Base-by-base conservation (phyloP, 2,329 filamentous ascomycete genomes). In the Chaetomium globosum region DNA sequence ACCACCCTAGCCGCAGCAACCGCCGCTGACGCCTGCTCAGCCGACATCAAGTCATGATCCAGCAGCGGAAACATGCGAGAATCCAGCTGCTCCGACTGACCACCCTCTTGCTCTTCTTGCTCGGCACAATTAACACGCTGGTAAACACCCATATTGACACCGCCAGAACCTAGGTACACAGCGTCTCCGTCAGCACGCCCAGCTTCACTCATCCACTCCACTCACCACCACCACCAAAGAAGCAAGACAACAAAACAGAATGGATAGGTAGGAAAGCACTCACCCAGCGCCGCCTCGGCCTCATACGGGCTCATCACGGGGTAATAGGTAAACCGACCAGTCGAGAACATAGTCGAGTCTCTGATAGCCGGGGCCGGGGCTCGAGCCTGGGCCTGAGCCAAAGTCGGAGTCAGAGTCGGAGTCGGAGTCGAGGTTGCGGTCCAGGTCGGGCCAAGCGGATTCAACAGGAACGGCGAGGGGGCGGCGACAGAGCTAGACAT, bases 261-360 rank as follows among this genome's bases (percentile, higher is more conserved):
- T 26, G 4, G 48, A n/a, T n/a, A n/a, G n/a, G n/a, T n/a, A n/a
- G n/a, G n/a, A n/a, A 8, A 10, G 31, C 10, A 30, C 58, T 39
- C 26, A 26, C 60, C 39, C 9, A 59, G 26, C 4, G 61, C 55
- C 43, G 55, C 52, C 31, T 66, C 65, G 7, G 65, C 64, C 57
- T 69, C 68, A 28, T 69, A 67, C 3, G 68, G 62, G 60, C 65
- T 69, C 67, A 70, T 67, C 52, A 64, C 49, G 4, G 67, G 62
- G 9, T 59, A 56, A 48, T 69, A 66, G 0, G 52, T 21, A 21
- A 65, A 69, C 46, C n/a, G 6, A 12, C 48, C 64, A 3, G 43
- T 46, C 3, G 6, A 8, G 16, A 28, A 36, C n/a, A 43, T 21
- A 9, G 64, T 48, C 16, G 54, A 39, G 39, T 33, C 31, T 26